These are phyloP conservation scores for Coelastrella sp. DNA, from an alignment of 139 green algal genomes.

Conservation along the genomic window DNA sequence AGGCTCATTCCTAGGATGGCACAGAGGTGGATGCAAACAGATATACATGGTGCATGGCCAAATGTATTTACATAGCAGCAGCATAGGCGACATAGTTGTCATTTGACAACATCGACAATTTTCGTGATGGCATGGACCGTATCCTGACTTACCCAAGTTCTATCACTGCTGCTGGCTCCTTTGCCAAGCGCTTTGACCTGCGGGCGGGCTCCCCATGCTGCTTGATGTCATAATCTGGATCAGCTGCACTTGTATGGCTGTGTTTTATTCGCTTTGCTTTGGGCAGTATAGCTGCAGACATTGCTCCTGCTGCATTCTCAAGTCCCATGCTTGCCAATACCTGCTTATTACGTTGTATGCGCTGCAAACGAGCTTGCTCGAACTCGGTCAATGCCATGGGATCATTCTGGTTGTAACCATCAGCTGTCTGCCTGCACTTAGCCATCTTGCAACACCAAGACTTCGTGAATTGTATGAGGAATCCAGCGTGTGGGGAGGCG, in stretches of 20 bases:
- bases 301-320: not conserved
- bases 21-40: too few species aligned
- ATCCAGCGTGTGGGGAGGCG: too few species aligned
- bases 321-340: conserved; percentile 22
- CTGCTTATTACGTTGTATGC: conserved; percentile 33
- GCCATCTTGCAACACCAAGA: not conserved
- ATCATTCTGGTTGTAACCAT: not conserved
- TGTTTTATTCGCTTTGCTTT: not conserved
- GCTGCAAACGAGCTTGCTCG: conserved; percentile 15
- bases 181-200: conserved; percentile 8
- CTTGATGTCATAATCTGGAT: not conserved
- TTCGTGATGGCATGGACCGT: too few species aligned
- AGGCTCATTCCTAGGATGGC: too few species aligned
- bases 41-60: too few species aligned
- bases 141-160: conserved; percentile 12
- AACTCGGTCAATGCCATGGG: not conserved
- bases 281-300: not conserved
- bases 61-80: too few species aligned
- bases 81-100: not conserved
- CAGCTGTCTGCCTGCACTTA: not conserved
- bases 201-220: conserved; percentile 4
- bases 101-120: too few species aligned
- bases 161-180: not conserved
- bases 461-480: too few species aligned
- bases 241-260: not conserved